Percentiles rank a stretch among this genome's conserved stretches.
These are phyloP conservation scores for Colletotrichum sp. DNA, from an alignment of 2,329 filamentous ascomycete species.

Conservation along the genomic window DNA sequence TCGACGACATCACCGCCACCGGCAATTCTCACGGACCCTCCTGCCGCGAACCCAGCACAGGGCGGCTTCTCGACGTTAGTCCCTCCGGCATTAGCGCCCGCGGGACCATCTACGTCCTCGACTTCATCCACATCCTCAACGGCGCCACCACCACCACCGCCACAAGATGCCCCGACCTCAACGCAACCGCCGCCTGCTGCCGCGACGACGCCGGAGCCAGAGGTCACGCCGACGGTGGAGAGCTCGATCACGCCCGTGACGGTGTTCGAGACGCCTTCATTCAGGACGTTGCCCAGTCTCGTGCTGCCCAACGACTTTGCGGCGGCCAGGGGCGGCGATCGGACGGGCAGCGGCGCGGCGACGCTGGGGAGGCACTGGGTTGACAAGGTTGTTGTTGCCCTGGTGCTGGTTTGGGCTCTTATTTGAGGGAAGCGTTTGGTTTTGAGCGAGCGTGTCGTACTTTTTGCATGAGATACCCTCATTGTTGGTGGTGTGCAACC, in stretches of 20 bases:
- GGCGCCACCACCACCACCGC: background rate
- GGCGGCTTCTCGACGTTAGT: background rate
- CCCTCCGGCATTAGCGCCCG: background rate
- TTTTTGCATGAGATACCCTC: background rate
- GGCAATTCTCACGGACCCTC: background rate
- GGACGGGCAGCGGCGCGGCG: background rate
- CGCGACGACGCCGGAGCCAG: background rate
- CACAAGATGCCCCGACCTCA: background rate
- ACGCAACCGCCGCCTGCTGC: background rate
- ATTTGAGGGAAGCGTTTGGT: background rate
- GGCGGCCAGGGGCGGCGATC: background rate
- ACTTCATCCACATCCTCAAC: background rate
- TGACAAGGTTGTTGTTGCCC: background rate
- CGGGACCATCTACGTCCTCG: background rate
- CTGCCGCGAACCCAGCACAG: background rate
- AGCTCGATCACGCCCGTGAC: constrained; percentile 1
- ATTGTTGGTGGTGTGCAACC: background rate
- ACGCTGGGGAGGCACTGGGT: background rate
- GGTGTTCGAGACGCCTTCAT: constrained; percentile 6
- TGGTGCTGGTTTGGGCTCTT: background rate
- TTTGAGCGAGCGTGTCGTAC: background rate
- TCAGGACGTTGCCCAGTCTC: background rate
- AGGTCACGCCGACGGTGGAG: background rate
- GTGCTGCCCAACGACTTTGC: background rate
- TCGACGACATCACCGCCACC: background rate